phyloP scores from a whole-genome alignment of 2,329 filamentous ascomycete genomes.

The Botrytis cinerea region DNA sequence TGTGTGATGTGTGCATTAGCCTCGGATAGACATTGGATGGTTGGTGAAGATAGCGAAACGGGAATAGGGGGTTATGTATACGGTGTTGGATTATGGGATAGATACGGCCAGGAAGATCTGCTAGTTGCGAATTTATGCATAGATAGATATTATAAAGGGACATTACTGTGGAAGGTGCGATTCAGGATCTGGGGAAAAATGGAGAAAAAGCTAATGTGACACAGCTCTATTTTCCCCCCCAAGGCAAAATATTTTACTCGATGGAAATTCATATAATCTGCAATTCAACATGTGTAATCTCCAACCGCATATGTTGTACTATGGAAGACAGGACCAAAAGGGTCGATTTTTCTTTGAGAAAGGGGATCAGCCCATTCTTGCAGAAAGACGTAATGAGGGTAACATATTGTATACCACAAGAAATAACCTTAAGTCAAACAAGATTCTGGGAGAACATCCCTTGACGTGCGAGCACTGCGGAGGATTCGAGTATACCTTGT shows the following conservation, averaged over 20 bases:
- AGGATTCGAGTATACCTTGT: background rate
- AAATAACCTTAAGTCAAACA: slow-evolving; percentile 11
- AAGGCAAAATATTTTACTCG: background rate
- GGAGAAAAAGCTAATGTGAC: background rate
- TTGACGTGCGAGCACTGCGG: background rate
- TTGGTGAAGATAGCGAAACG: background rate
- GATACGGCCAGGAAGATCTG: background rate
- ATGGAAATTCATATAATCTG: background rate
- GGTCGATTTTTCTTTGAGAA: background rate
- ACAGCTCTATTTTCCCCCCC: background rate
- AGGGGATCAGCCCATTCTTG: background rate
- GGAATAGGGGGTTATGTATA: background rate
- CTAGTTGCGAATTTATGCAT: background rate
- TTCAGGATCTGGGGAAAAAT: background rate
- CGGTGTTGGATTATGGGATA: background rate
- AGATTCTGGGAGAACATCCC: background rate
- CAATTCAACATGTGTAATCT: background rate
- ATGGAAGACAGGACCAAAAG: background rate
- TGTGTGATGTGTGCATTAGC: background rate
- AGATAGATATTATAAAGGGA: background rate
- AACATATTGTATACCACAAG: background rate
- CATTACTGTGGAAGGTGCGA: background rate
- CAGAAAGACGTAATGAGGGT: background rate
- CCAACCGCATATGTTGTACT: background rate
- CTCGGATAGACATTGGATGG: background rate